Conservation (phyloP, 305 asterid species). For the Fraxinus nigra region DNA sequence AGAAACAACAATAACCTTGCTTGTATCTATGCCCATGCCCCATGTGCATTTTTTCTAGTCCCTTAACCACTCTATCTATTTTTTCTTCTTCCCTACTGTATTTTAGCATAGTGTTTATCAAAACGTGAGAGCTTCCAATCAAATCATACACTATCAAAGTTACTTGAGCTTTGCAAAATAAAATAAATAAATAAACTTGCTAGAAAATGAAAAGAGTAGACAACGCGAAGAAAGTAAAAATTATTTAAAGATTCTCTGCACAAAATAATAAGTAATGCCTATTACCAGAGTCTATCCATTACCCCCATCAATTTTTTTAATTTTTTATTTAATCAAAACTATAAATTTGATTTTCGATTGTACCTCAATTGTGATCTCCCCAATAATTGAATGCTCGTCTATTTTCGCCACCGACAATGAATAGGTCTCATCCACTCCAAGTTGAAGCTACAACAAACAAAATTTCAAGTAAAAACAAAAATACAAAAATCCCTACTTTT, state of each 20-base stretch:
- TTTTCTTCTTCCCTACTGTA: neutral
- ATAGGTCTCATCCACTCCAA: slow-evolving; percentile 91
- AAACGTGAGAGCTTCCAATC: neutral
- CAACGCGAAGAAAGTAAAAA: neutral
- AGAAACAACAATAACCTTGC: neutral
- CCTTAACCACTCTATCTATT: neutral
- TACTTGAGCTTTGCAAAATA: neutral
- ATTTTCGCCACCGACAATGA: slow-evolving; percentile 55
- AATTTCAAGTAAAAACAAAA: neutral
- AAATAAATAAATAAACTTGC: neutral
- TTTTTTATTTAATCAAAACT: neutral
- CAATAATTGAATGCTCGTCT: slow-evolving; percentile 56
- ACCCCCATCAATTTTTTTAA: neutral
- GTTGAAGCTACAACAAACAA: slow-evolving; percentile 52
- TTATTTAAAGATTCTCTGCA: neutral
- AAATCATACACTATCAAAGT: neutral
- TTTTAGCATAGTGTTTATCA: neutral
- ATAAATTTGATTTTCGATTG: slow-evolving; percentile 1
- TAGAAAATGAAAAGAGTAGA: neutral
- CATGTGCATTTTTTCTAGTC: neutral
- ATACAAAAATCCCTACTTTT: neutral
- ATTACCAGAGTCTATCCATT: neutral
- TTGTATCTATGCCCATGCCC: neutral
- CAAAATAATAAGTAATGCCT: neutral
- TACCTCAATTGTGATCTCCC: slow-evolving; percentile 72